Evolutionary conservation across 352 stramenopile species (phyloP), one percentile per base, ranked within the genome.

Genomic region (Pythium pyrilobum): DNA sequence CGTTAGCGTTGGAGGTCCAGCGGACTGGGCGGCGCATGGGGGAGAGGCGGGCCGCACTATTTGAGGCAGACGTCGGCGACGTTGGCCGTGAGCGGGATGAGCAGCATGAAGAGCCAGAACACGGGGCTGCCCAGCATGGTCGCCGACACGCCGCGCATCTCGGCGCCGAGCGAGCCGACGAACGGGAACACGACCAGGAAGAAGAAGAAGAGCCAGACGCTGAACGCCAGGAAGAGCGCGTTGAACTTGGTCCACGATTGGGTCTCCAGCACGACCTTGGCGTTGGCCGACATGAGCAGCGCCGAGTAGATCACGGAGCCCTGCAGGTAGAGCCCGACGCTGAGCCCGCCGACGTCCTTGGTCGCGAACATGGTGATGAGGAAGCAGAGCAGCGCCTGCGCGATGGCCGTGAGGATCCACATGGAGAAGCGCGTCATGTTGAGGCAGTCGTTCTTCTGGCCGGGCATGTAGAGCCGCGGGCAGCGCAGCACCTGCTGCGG

Each of bases 241-340:
- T 87, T 86, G 63, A 75, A 85, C 51, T 81, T 83, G 39, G 75
- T 91, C 81, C 81, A 91, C 27, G 70, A 87, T n/a, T 81, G 59
- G 7, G 81, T 89, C 59, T 89, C 77, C 28, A 91, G 43, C 5
- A 81, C 56, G n/a, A 91, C 81, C 62, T 91, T 91, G 43, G 69
- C 11, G 42, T 91, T 91, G 28, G 77, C 77, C 9, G 81, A 85
- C 76, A 89, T 83, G 46, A 91, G 69, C 39, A 91, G 60, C 15
- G 71, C 63, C 12, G 77, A 84, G 65, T 89, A 91, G 41, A 88
- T 77, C 15, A 85, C 62, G 25, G 70, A 77, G 51, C 77, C 77
- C 41, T 88, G 75, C 4, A 88, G 52, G 56, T 90, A 88, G 9
- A 86, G 56, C 13, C 56, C 72, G 5, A 52, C 38, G 21, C 66